These are phyloP conservation scores for Ligustrum vulgare DNA, from an alignment of 257 asterid species.

Conservation along the genomic window DNA sequence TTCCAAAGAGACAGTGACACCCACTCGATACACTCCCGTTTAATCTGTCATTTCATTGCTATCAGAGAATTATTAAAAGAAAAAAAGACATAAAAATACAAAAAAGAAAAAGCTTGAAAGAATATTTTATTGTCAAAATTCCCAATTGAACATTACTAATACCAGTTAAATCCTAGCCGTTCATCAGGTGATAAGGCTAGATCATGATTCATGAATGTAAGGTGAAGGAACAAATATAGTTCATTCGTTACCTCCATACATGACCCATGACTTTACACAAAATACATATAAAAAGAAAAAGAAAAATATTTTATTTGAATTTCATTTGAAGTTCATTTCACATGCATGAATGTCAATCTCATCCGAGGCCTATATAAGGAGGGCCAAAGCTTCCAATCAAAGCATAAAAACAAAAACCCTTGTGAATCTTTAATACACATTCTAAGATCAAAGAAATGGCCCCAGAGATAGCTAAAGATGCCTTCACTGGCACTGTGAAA, in stretches of 20 bases:
- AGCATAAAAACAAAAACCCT: background rate
- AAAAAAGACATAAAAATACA: background rate
- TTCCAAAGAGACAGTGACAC: constrained; percentile 26
- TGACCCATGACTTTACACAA: background rate
- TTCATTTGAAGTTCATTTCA: constrained; percentile 1
- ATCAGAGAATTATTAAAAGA: constrained; percentile 12
- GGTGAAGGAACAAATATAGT: background rate
- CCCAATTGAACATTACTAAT: constrained; percentile 26
- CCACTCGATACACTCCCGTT: constrained; percentile 22
- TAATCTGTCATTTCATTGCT: constrained; percentile 25
- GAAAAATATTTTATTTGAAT: background rate
- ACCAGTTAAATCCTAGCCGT: background rate
- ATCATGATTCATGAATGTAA: background rate
- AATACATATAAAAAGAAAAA: background rate
- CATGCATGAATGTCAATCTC: background rate
- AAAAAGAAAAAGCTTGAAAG: background rate
- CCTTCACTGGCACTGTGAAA: background rate
- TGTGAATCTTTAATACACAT: background rate
- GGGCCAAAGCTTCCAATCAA: background rate
- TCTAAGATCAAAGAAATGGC: constrained; percentile 2
- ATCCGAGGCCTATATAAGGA: constrained; percentile 2
- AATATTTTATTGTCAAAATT: constrained; percentile 26
- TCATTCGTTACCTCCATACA: constrained; percentile 6
- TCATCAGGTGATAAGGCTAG: background rate
- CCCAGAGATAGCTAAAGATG: background rate